These are phyloP conservation scores for Metschnikowia lachancei DNA, from an alignment of 805 yeast genomes.

Conservation along the genomic window DNA sequence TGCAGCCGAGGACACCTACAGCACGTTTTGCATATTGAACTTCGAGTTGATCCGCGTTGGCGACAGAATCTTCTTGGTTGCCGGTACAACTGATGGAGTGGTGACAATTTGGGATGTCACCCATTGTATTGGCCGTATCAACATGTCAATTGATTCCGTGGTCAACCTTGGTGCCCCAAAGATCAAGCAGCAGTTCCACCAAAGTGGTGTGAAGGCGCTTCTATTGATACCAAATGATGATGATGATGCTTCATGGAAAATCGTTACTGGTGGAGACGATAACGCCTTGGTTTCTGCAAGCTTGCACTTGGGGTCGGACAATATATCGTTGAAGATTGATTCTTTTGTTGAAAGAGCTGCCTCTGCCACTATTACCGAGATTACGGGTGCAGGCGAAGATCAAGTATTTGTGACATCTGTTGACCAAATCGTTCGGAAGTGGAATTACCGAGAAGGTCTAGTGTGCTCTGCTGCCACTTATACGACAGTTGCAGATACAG, in stretches of 20 bases:
- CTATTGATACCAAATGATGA: constrained; percentile 22
- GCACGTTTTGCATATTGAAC: constrained; percentile 74
- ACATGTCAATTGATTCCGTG: not conserved
- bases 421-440: constrained; percentile 72
- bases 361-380: constrained; percentile 79
- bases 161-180: constrained; percentile 26
- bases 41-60: constrained; percentile 43
- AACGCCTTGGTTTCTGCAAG: constrained; percentile 52
- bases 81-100: constrained; percentile 82
- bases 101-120: constrained; percentile 60
- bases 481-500: constrained; percentile 91
- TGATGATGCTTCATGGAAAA: constrained; percentile 18
- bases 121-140: not conserved
- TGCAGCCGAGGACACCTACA: constrained; percentile 51
- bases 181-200: constrained; percentile 61
- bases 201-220: constrained; percentile 78
- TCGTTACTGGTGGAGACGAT: constrained; percentile 91
- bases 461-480: constrained; percentile 42
- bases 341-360: constrained; percentile 60
- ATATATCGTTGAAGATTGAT: constrained; percentile 22
- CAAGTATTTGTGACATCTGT: constrained; percentile 63
- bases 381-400: constrained; percentile 34
- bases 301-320: constrained; percentile 6
- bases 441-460: constrained; percentile 46
- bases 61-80: constrained; percentile 35